Evolutionary conservation across 2,329 filamentous ascomycete species (phyloP), one percentile per base, ranked within the genome.

Genomic region (Fonsecaea pugnacius): DNA sequence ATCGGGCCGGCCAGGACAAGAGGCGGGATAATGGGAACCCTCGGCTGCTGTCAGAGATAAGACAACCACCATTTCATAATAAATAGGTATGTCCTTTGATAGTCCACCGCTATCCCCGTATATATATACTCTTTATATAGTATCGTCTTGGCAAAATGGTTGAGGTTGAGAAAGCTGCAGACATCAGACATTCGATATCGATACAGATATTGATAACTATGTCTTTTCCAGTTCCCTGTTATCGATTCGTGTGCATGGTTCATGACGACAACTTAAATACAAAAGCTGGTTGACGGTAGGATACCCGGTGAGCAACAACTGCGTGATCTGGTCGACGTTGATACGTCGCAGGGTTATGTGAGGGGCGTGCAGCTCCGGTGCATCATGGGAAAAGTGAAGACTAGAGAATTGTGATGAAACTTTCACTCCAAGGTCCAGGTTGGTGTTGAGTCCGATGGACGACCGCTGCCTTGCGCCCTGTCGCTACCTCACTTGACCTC

Each of bases 401-500:
- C 16, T 40, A 6, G 38, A 40, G 38, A 4, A 16, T 6, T 40
- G 38, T n/a, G 38, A 40, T 40, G 38, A n/a, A 5, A 40, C n/a
- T 9, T 38, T 38, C 9, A 16, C 35, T 21, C 40, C 40, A 9
- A 8, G 40, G 40, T 24, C 18, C n/a, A 46, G n/a, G n/a, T 21
- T 18, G 10, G 5, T 21, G 6, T 46, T 46, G n/a, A 8, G 40
- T 21, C n/a, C n/a, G 16, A 46, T 10, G 6, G 36, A 16, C 16
- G 35, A 10, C 40, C 40, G 9, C n/a, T 21, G 40, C 8, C 3
- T 48, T 48, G 21, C 18, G 43, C 38, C 38, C n/a, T 43, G 38
- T 18, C 18, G 21, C 21, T 48, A 24, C 50, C 43, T 60, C 51
- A 58, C 60, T 62, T 66, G 3, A 33, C 56, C 40, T 66, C 64